Evolutionary conservation across 768 basidiomycete species (phyloP), one percentile per base, ranked within the genome.

Genomic region (Ephemerocybe angulata): DNA sequence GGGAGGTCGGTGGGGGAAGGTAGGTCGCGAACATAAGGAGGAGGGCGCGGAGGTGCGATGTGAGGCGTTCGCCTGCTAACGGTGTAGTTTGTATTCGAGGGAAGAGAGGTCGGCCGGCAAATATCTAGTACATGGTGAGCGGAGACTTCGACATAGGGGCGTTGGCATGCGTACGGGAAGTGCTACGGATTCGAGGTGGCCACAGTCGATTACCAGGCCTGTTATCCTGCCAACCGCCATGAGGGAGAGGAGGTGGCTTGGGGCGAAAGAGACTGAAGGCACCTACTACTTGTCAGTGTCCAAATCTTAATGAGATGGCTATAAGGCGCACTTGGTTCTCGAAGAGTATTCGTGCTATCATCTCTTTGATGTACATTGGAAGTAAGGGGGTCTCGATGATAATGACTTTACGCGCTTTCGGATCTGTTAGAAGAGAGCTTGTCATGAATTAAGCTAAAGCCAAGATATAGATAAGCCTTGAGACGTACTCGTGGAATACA

Each of bases 361-460:
- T 84, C 40, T 96, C 90, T 70, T 98, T 98, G 65, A 98, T 85
- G 54, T 87, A 81, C 1, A 90, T 67, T 1, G 95, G 92, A 17
- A 98, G 74, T 22, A 96, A 72, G 0, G 96, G 90, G 67, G 93
- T 89, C 70, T 98, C 97, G 5, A 96, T 76, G 21, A 99, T 63
- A 51, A 98, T 92, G 51, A 99, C 88, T 70, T 97, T 98, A 52
- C 97, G 84, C 28, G 93, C 87, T 69, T 94, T 96, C 1, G 97
- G 90, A 65, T 98, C 97, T 61, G 93, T 90, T 68, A 98, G 78
- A 44, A 99, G 78, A 48, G 92, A 91, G 67, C 94, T 96, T 70
- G 54, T 58, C 52, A 59, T 57, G 40, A 55, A 53, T 37, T 49
- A 41, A 42, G 52, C 38, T 43, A 50, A 55, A 52, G 29, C 38